phyloP scores from a whole-genome alignment of 495 filamentous ascomycete genomes.

The Penicillium waksmanii region DNA sequence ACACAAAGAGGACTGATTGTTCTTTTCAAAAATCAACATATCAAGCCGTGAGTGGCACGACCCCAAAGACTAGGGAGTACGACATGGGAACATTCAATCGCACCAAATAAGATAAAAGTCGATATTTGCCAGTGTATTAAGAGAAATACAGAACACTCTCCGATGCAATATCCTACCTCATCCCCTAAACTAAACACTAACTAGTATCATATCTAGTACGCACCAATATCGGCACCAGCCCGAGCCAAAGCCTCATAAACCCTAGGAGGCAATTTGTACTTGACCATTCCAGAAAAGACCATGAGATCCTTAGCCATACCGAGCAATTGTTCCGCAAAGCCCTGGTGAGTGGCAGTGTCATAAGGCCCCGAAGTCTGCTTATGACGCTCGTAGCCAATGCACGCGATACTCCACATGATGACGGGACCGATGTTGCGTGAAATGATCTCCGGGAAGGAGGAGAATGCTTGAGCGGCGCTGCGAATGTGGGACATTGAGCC shows the following conservation, averaged over 20 bases:
- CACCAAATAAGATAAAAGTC: too few species aligned
- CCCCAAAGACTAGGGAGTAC: too few species aligned
- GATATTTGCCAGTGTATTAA: too few species aligned
- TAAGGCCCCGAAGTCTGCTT: conserved; percentile 65
- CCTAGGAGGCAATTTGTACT: conserved; percentile 76
- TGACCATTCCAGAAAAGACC: conserved; percentile 91
- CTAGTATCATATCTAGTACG: conserved; percentile 41
- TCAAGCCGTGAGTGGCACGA: too few species aligned
- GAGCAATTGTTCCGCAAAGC: conserved; percentile 70
- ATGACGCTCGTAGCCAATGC: conserved; percentile 76
- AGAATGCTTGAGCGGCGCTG: conserved; percentile 72
- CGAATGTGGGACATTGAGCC: conserved; percentile 77
- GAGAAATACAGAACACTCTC: too few species aligned
- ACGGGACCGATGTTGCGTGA: conserved; percentile 85
- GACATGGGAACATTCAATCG: too few species aligned
- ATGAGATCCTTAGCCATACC: conserved; percentile 84
- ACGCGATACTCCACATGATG: conserved; percentile 88
- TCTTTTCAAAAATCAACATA: too few species aligned
- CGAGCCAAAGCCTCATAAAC: conserved; percentile 82
- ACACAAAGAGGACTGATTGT: too few species aligned
- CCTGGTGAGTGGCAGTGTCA: conserved; percentile 71
- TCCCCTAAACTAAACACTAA: background rate
- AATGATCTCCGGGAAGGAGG: conserved; percentile 71
- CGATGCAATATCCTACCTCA: background rate
- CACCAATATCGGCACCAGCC: conserved; percentile 71